Percentiles rank a stretch among this genome's conserved stretches.
Conservation (phyloP, 108 stramenopile species). For the Cylindrotheca closterium region DNA sequence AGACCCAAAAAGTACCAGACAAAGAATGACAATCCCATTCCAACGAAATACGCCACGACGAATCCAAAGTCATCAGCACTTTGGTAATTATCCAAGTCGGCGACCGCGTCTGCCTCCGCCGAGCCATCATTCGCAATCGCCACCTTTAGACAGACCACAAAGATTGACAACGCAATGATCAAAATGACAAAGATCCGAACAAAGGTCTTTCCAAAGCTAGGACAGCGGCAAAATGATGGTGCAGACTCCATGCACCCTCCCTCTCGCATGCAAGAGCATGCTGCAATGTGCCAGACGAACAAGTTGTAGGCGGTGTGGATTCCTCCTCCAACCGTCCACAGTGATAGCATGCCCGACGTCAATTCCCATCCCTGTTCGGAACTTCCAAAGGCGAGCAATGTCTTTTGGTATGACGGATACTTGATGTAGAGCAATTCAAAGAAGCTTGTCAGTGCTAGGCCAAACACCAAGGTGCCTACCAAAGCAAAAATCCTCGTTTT, state of each 20-base stretch:
- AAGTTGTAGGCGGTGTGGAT: constrained; percentile 10
- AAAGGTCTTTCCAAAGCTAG: constrained; percentile 27
- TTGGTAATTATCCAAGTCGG: not conserved
- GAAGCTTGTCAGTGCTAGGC: constrained; percentile 52
- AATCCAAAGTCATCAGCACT: constrained; percentile 4
- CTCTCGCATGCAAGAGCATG: constrained; percentile 65
- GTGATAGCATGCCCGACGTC: constrained; percentile 1
- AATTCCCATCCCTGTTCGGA: not conserved
- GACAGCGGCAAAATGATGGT: not conserved
- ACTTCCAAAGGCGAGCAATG: not conserved
- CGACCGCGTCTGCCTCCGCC: not conserved
- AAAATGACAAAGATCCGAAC: constrained; percentile 24
- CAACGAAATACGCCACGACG: constrained; percentile 4
- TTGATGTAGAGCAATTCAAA: constrained; percentile 35
- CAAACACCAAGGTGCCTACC: constrained; percentile 55
- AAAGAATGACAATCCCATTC: constrained; percentile 10
- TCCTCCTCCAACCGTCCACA: not conserved
- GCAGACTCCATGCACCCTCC: constrained; percentile 15
- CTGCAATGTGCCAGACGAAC: constrained; percentile 53
- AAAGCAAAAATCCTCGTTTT: constrained; percentile 49
- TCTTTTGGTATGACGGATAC: not conserved
- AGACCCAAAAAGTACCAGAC: constrained; percentile 5
- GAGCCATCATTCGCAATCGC: constrained; percentile 15
- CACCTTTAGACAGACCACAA: constrained; percentile 35
- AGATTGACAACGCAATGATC: constrained; percentile 21